Evolutionary conservation across 2,329 filamentous ascomycete species (phyloP), one percentile per base, ranked within the genome.

Genomic region (Aureobasidium mangrovei): DNA sequence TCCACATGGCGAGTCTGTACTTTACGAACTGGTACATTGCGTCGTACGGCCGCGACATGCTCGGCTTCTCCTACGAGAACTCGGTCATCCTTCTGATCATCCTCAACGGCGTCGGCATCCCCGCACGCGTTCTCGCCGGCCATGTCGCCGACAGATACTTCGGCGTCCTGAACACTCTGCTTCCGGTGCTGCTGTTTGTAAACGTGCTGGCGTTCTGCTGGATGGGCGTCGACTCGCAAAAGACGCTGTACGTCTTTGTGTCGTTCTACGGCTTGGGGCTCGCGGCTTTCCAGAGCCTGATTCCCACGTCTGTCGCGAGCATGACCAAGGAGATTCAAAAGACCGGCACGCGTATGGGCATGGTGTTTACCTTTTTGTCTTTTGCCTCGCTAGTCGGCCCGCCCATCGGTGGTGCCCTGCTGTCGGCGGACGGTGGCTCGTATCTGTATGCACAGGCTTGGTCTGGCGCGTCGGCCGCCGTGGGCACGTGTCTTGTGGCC

Each of bases 41-140:
- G 7, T 65, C 66, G 5, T 74, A 67, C 55, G 71, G 66, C 9
- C 59, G 67, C 29, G 56, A 65, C 29, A 60, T 58, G 4, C 56
- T 66, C 8, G 60, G 59, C 32, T 69, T 82, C 52, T 69, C 74
- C 4, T 74, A 77, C 45, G 65, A 68, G 2, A 70, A 76, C 3
- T 75, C 78, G 5, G 73, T 81, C 41, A 73, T 71, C 24, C 69
- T 84, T 3, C 71, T 84, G 2, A 71, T 85, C 53, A 72, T 83
- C 40, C 70, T 77, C 10, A 83, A 84, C 60, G 79, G 74, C 9
- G 69, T 80, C n/a, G 80, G 80, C 3, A 68, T 83, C 1, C 68
- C 78, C 0, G 71, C 74, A 3, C 77, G 82, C 1, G 64, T 80
- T 0, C 61, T 81, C 0, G 73, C 76, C 0, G 74, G 74, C 4